Conservation (phyloP, 139 green algal species). For the Chlorella sorokiniana region DNA sequence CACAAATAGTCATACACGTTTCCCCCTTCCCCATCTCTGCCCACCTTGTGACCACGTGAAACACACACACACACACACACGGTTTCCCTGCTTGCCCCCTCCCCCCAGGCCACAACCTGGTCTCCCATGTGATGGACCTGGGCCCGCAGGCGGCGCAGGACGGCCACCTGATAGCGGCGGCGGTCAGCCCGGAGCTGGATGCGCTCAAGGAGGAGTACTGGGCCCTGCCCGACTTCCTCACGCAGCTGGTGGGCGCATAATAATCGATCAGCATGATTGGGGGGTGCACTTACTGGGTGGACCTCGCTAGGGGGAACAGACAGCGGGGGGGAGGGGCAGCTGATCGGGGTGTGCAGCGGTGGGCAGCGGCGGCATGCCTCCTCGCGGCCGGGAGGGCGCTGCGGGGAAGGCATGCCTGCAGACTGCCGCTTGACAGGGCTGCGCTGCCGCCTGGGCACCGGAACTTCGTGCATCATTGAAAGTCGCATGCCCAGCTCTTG, state of each 20-base stretch:
- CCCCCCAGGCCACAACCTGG: constrained; percentile 44
- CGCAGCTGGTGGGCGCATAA: constrained; percentile 38
- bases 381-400: too few species aligned
- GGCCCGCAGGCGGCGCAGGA: constrained; percentile 46
- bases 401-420: not conserved
- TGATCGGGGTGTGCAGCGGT: too few species aligned
- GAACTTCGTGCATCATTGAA: too few species aligned
- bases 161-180: constrained; percentile 58
- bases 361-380: too few species aligned
- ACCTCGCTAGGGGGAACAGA: not conserved
- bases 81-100: too few species aligned
- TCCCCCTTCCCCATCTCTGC: too few species aligned
- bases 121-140: constrained; percentile 63
- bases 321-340: too few species aligned
- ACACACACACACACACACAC: too few species aligned
- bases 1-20: not conserved
- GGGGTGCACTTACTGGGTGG: not conserved
- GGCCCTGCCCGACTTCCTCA: constrained; percentile 72
- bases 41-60: too few species aligned
- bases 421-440: not conserved
- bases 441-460: not conserved
- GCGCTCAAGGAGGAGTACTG: constrained; percentile 64
- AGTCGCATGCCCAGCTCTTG: not conserved
- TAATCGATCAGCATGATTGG: not conserved
- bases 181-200: constrained; percentile 78